Base-by-base conservation (phyloP, 2,329 filamentous ascomycete genomes). In the Corinectria fuckeliana region DNA sequence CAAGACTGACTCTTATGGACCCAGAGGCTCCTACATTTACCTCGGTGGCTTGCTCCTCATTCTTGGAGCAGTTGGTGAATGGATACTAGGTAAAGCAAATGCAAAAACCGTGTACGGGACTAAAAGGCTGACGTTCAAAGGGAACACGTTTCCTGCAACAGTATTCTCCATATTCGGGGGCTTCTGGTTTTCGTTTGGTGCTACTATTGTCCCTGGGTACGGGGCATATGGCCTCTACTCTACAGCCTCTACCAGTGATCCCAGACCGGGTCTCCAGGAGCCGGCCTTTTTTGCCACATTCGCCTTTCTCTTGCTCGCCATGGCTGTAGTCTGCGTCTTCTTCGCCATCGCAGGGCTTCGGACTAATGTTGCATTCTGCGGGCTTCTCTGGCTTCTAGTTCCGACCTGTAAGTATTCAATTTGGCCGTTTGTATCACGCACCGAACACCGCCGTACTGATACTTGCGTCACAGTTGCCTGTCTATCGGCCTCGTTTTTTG, bases 41-140 rank as follows among this genome's bases (percentile, higher is more conserved):
- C 71, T 81, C 11, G 80, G 80, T 11, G 80, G 80, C 3, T 61
- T 81, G 5, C 68, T 81, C 18, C 71, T 81, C 58, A 63, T 80
- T 11, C 65, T 82, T 8, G 77, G 77, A 1, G 79, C 77, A 13
- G 65, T 82, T 10, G 73, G 82, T 13, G 81, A 83, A 64, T 82
- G 79, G 58, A 69, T 82, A 36, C 68, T 82, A 1, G 81, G 67
- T 69, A 65, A 20, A 11, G 23, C 10, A 8, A n/a, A 7, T 8
- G 9, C 14, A 6, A 18, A 36, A 36, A 5, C 8, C 18, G 14
- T 32, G 18, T 18, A 36, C 4, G 5, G n/a, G 8, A 7, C 5
- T 16, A 7, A 8, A 8, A 36, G 14, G 34, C 34, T 36, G 34
- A 36, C 14, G 14, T 16, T 8, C 5, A 36, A 8, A 36, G 34